Evolutionary conservation across 495 filamentous ascomycete genomes (phyloP), one percentile per base, ranked within the genome.

Genomic region (Podospora sp.): DNA sequence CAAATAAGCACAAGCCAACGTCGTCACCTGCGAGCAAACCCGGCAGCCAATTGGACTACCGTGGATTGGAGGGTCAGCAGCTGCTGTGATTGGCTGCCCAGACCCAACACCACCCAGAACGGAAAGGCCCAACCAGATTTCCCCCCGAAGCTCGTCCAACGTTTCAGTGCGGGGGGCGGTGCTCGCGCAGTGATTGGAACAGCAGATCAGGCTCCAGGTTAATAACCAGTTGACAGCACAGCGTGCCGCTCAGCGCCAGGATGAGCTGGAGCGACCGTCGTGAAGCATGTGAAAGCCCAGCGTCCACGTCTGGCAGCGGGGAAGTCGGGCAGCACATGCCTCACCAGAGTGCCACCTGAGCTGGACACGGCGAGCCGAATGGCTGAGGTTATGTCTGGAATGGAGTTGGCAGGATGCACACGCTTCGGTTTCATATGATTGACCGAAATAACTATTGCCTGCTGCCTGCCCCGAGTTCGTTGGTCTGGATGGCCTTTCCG

Each of bases 281-380:
- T 50, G 22, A 25, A 33, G 60, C 60, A 62, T 62, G 60, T 62
- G 60, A 62, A 62, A 62, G 60, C 40, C 18, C 20, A 49, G 21
- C 16, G 40, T 33, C 9, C n/a, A 46, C 40, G 33, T 53, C 49
- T 26, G 24, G 24, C 22, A 26, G 33, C 26, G 24, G 14, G 61
- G 60, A 35, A 1, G 25, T 63, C 40, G 46, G 61, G 61, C 61
- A 63, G 21, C 61, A 63, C 61, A 63, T 63, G 61, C 58, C 46
- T 36, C 35, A 33, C 58, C 61, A 63, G 18, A 26, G 18, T 52
- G 33, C 24, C 61, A 63, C 61, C 60, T 51, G 61, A 51, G 49
- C 61, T 25, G 61, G 61, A 22, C 46, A 63, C 59, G 22, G 20
- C 26, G 27, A 49, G 22, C 33, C 59, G 21, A 53, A 20, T 24